Evolutionary conservation across 495 filamentous ascomycete genomes (phyloP).

Genomic region (Cudoniella acicularis): DNA sequence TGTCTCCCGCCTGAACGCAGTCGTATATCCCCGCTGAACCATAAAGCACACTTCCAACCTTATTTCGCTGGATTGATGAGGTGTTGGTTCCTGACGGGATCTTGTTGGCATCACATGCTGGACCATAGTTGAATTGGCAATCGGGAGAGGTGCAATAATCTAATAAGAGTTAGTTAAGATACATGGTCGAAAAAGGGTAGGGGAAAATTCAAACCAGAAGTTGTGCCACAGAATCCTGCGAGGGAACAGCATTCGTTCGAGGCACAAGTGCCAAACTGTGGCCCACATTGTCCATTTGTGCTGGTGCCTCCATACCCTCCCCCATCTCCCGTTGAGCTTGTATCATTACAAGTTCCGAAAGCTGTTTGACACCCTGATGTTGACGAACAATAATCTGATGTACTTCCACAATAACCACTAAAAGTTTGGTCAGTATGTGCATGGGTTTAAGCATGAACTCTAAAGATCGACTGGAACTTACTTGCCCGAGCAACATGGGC

Average conservation of each 20-base stretch:
- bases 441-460: background rate
- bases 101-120: slow-evolving; percentile 63
- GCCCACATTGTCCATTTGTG: slow-evolving; percentile 33
- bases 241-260: slow-evolving; percentile 60
- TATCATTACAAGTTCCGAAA: slow-evolving; percentile 16
- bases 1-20: slow-evolving; percentile 39
- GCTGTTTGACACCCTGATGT: slow-evolving; percentile 12
- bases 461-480: too few species aligned
- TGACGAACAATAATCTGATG: slow-evolving; percentile 12
- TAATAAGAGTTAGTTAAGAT: slow-evolving; percentile 41
- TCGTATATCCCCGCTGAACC: slow-evolving; percentile 61
- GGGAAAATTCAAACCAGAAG: background rate
- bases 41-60: slow-evolving; percentile 57
- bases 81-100: slow-evolving; percentile 60
- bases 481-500: slow-evolving; percentile 34
- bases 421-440: background rate
- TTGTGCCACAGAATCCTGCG: slow-evolving; percentile 43
- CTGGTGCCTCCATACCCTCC: slow-evolving; percentile 1
- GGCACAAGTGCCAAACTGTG: slow-evolving; percentile 46
- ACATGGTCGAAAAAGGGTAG: background rate
- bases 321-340: slow-evolving; percentile 4
- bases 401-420: slow-evolving; percentile 18
- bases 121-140: slow-evolving; percentile 65
- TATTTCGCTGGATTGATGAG: slow-evolving; percentile 51
- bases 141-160: slow-evolving; percentile 66